Conservation (phyloP, 306 rosid genomes). For the Prunus padus region DNA sequence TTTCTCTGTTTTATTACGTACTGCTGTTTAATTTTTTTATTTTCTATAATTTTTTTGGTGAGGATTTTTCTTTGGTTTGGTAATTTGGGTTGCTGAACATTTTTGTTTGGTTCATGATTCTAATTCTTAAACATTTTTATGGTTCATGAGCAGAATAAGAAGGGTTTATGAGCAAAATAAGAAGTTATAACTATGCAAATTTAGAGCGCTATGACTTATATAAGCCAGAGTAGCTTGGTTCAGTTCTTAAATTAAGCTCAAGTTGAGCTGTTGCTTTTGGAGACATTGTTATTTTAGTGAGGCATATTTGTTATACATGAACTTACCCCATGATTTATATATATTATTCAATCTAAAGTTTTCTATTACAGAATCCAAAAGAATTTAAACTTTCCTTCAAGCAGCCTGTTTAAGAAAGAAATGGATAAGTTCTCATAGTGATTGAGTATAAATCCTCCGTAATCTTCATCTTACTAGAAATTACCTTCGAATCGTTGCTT, state of each 20-base stretch:
- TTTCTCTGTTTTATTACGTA: too few relatives aligned
- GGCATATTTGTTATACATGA: not conserved
- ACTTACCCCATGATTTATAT: not conserved
- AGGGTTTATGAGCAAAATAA: not conserved
- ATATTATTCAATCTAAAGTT: not conserved
- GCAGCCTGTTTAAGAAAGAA: not conserved
- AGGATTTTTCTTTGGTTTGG: not conserved
- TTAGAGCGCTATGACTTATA: not conserved
- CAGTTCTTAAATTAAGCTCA: not conserved
- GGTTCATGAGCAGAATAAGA: not conserved
- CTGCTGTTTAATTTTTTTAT: too few relatives aligned
- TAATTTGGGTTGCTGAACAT: not conserved
- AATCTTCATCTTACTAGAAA: not conserved
- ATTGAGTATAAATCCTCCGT: not conserved
- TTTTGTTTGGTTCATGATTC: too few relatives aligned
- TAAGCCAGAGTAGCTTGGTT: not conserved
- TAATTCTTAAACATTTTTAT: not conserved
- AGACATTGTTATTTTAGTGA: slow-evolving; percentile 1
- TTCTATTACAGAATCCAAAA: not conserved
- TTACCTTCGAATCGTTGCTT: slow-evolving; percentile 8
- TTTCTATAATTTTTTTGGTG: not conserved
- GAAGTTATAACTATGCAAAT: not conserved
- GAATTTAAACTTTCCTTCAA: not conserved
- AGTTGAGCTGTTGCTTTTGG: not conserved
- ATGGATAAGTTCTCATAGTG: not conserved